Evolutionary conservation across 495 filamentous ascomycete genomes (phyloP).

Genomic region (Peziza echinospora): DNA sequence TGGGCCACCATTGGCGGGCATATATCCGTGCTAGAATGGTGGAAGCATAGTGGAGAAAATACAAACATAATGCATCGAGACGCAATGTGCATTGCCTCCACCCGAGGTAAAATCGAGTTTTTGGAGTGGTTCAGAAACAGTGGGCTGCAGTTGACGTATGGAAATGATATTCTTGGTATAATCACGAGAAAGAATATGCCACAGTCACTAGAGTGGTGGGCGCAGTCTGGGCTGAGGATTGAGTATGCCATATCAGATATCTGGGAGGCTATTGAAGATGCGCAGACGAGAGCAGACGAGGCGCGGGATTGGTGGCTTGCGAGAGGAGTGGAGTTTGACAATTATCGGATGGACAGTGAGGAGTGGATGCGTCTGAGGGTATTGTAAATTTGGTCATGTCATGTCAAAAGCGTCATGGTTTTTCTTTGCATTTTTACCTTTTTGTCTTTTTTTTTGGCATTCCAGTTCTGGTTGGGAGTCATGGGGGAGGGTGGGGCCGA

Average conservation of each 20-base stretch:
- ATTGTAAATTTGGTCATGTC: constrained; percentile 19
- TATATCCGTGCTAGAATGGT: constrained; percentile 74
- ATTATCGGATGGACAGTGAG: constrained; percentile 39
- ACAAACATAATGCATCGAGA: constrained; percentile 10
- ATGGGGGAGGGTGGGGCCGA: too few species aligned
- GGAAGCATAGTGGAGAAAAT: constrained; percentile 38
- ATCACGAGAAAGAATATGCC: constrained; percentile 72
- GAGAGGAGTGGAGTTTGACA: constrained; percentile 68
- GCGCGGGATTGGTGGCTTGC: constrained; percentile 76
- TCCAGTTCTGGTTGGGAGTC: too few species aligned
- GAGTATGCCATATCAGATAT: constrained; percentile 93
- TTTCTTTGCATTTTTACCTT: too few species aligned
- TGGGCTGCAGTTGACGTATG: constrained; percentile 62
- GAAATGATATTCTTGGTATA: constrained; percentile 69
- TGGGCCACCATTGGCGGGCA: constrained; percentile 64
- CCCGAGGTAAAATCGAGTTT: constrained; percentile 68
- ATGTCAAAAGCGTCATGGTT: background rate
- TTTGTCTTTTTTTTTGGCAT: too few species aligned
- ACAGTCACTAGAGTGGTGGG: constrained; percentile 82
- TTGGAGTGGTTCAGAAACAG: constrained; percentile 68
- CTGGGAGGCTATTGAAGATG: constrained; percentile 81
- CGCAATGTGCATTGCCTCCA: constrained; percentile 52
- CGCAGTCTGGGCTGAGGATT: constrained; percentile 30
- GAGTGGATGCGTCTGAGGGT: constrained; percentile 84
- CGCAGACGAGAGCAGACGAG: constrained; percentile 41